Percentiles rank a stretch among this genome's conserved stretches.
phyloP scores from a whole-genome alignment of 306 rosid species.

The Sophora flavescens region DNA sequence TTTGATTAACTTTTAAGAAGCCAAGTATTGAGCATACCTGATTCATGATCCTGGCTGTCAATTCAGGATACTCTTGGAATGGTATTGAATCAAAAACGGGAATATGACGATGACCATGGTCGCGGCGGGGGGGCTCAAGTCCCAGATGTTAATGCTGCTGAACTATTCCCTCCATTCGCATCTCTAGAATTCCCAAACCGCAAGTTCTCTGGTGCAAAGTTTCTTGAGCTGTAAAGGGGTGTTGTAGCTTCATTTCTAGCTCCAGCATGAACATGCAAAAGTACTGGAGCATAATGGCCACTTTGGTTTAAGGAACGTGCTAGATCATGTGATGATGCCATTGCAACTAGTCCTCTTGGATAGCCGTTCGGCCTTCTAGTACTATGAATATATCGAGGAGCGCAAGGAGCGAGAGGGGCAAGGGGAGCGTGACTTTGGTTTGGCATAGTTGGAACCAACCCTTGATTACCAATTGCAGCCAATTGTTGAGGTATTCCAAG shows the following conservation, averaged over 20 bases:
- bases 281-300: too few species aligned
- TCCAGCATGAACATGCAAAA: too few species aligned
- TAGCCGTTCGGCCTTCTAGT: too few species aligned
- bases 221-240: neutral
- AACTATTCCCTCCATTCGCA: neutral
- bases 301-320: too few species aligned
- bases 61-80: neutral
- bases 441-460: too few species aligned
- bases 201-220: neutral
- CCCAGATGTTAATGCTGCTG: slow-evolving; percentile 8
- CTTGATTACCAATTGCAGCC: too few species aligned
- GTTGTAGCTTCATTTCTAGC: too few species aligned
- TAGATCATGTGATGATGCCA: too few species aligned
- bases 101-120: neutral
- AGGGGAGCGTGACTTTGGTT: too few species aligned
- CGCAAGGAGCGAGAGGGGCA: neutral
- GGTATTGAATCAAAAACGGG: neutral
- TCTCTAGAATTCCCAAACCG: neutral
- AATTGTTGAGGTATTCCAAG: too few species aligned
- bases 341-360: too few species aligned
- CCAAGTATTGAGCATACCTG: slow-evolving; percentile 32
- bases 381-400: too few species aligned
- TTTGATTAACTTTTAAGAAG: neutral
- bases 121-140: neutral
- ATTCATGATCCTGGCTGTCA: neutral